Conservation (phyloP, 371 early-diverging fungal species). For the Sporodiniella umbellata region DNA sequence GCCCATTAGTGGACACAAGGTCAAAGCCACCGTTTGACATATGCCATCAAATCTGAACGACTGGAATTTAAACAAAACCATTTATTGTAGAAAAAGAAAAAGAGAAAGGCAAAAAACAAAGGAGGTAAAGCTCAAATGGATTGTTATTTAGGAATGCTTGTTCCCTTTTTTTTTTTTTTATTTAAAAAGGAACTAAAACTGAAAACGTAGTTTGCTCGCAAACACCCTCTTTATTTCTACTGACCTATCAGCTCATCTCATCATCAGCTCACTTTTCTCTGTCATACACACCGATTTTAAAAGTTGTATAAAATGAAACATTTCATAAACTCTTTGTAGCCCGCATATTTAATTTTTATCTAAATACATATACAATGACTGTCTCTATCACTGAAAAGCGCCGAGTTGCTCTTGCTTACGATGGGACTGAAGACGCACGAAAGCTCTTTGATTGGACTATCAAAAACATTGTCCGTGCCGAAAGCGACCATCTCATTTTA, state of each 20-base stretch:
- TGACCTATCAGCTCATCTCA: not conserved
- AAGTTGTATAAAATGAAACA: not conserved
- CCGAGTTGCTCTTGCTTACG: slow-evolving; percentile 48
- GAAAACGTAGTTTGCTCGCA: too few species aligned
- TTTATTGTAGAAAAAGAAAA: slow-evolving; percentile 2
- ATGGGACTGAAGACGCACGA: slow-evolving; percentile 46
- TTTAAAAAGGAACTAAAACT: slow-evolving; percentile 5
- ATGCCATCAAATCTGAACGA: slow-evolving; percentile 74
- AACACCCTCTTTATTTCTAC: too few species aligned
- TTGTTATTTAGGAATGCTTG: not conserved
- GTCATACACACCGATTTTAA: not conserved
- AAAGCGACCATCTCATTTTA: slow-evolving; percentile 43
- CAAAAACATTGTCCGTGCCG: slow-evolving; percentile 39
- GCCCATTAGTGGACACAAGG: slow-evolving; percentile 88
- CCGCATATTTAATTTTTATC: not conserved
- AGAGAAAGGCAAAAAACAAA: slow-evolving; percentile 1
- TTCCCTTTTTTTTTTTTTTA: not conserved
- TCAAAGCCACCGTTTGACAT: slow-evolving; percentile 77
- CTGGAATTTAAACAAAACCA: slow-evolving; percentile 36
- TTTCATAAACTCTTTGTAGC: not conserved
- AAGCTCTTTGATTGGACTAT: slow-evolving; percentile 48
- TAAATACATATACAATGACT: slow-evolving; percentile 18
- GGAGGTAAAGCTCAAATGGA: not conserved
- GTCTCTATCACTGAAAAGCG: slow-evolving; percentile 46
- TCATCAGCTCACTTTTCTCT: not conserved